Base-by-base conservation (phyloP, 441 rosid species). In the Syzygium syzygioides region DNA sequence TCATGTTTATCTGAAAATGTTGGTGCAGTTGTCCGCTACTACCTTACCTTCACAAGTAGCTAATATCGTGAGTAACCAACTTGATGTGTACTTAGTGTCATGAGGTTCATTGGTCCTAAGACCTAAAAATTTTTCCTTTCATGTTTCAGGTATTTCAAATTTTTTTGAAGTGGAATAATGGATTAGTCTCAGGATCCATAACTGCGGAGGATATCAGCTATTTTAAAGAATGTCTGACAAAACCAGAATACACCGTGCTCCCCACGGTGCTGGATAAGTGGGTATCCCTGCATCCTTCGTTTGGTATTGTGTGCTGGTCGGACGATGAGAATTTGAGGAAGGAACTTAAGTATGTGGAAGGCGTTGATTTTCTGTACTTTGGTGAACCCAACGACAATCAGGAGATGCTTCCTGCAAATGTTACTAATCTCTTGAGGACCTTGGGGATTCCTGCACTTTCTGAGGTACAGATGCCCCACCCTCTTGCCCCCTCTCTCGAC, bases 251-350 rank as follows among this genome's bases (percentile, higher is more conserved):
- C 91, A 92, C 95, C 3, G 94, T 96, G 91, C 96, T 98, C 89
- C 99, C 99, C 88, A 95, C 99, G 85, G 91, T 90, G 87, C 91
- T 90, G 86, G 98, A 97, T 91, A 96, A 93, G 93, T 98, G 99
- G 99, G 98, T 95, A 85, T 98, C 99, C 52, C 88, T 97, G 86
- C 99, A 98, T 89, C 93, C 97, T 89, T 95, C 98, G 48, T 96
- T 93, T 89, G 98, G 99, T 92, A 92, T 94, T 41, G 94, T 96
- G 62, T 98, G 99, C 91, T 98, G 99, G 99, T 94, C 95, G 90
- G 98, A 98, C 71, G 94, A 96, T 91, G 93, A 94, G 87, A 89
- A 95, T 90, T 90, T 96, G 90, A 91, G 91, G 93, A 93, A 92
- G 90, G 95, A 92, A 89, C 96, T 95, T 90, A 95, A 92, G 91